Percentiles rank a stretch among this genome's conserved stretches.
phyloP scores from a whole-genome alignment of 768 basidiomycete genomes.

The Thelephora ganbajun region DNA sequence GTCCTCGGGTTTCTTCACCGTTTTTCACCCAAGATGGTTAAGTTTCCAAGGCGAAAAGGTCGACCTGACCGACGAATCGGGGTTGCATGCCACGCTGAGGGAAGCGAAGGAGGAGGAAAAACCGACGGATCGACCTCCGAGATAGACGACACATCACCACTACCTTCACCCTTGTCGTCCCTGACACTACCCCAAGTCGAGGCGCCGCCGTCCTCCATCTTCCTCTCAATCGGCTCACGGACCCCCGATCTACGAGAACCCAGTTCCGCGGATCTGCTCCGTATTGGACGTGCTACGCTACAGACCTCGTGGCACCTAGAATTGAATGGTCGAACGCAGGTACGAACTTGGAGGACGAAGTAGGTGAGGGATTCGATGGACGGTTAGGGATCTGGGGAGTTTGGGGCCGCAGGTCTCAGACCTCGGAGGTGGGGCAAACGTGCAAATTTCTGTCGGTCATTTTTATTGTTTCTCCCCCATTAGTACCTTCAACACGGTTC shows the following conservation, averaged over 20 bases:
- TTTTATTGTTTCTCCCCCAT: not conserved
- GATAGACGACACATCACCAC: constrained; percentile 24
- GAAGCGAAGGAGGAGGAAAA: constrained; percentile 56
- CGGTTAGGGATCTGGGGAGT: constrained; percentile 62
- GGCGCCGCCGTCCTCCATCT: constrained; percentile 58
- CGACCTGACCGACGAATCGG: constrained; percentile 47
- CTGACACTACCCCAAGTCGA: constrained; percentile 46
- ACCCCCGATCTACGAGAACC: constrained; percentile 31
- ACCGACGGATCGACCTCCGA: constrained; percentile 8
- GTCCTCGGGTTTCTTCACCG: not conserved
- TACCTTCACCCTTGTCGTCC: constrained; percentile 42
- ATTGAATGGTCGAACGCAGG: constrained; percentile 19
- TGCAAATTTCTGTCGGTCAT: too few relatives aligned
- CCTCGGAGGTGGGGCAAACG: too few relatives aligned
- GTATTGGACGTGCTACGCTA: constrained; percentile 57
- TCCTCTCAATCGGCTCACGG: constrained; percentile 37
- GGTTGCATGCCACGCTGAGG: constrained; percentile 44
- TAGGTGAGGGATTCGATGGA: constrained; percentile 27
- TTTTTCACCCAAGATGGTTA: constrained; percentile 1
- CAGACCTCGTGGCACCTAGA: constrained; percentile 31
- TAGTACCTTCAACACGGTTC: constrained; percentile 44
- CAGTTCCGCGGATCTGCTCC: constrained; percentile 42
- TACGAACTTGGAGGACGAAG: constrained; percentile 23
- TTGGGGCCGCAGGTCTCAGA: too few relatives aligned
- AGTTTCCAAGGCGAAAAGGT: constrained; percentile 69